Percentiles rank a stretch among this genome's conserved stretches.
Evolutionary conservation across 2,329 filamentous ascomycete genomes (phyloP).

Genomic region (Aureobasidium namibiae): DNA sequence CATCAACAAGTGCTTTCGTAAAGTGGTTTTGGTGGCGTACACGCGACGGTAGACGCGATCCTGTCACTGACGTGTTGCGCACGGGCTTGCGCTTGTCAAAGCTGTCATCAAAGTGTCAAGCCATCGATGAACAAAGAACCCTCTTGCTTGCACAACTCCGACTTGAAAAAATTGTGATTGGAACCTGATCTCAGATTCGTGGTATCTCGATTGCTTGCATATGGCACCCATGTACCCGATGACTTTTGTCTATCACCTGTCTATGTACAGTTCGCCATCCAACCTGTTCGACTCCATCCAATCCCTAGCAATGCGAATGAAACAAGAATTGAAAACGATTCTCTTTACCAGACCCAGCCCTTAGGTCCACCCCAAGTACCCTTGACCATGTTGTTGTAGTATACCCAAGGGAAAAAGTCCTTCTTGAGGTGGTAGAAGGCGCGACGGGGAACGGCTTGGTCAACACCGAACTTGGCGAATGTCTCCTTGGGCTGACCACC

Average conservation of each 20-base stretch:
- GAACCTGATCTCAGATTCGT: neutral
- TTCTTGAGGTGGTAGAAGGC: slow-evolving; percentile 57
- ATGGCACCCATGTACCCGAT: neutral
- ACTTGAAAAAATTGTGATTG: neutral
- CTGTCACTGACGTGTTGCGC: neutral
- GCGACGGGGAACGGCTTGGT: slow-evolving; percentile 48
- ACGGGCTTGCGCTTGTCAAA: too few species aligned
- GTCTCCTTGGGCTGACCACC: slow-evolving; percentile 56
- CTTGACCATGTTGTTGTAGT: slow-evolving; percentile 52
- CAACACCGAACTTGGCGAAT: slow-evolving; percentile 49
- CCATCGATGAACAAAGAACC: neutral
- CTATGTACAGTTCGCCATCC: neutral
- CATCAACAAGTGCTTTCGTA: neutral
- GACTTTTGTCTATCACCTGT: neutral
- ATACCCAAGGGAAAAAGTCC: slow-evolving; percentile 61
- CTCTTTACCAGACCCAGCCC: slow-evolving; percentile 34
- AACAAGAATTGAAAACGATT: neutral
- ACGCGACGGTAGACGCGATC: neutral
- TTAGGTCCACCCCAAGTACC: slow-evolving; percentile 55
- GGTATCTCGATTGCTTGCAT: neutral
- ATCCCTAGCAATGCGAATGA: neutral
- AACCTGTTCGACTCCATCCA: neutral
- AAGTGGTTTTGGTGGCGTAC: neutral
- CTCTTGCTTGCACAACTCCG: too few species aligned
- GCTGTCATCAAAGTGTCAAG: too few species aligned